Percentiles rank a stretch among this genome's conserved stretches.
These are phyloP conservation scores for Blastobotrys indianensis DNA, from an alignment of 1,139 yeast genomes.

Conservation along the genomic window DNA sequence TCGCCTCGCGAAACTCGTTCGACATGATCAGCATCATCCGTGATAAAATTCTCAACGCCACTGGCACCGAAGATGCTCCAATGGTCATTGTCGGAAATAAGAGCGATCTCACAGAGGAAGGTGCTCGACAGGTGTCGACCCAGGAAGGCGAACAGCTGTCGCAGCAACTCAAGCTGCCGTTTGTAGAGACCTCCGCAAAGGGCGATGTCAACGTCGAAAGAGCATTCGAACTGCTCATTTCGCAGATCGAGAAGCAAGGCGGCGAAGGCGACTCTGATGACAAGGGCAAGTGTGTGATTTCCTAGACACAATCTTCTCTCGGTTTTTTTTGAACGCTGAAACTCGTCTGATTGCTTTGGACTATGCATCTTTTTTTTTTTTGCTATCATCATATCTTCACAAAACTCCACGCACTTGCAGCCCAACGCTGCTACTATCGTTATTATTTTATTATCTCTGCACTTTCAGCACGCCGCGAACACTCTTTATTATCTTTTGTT, in stretches of 20 bases:
- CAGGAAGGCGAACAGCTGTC: slow-evolving; percentile 65
- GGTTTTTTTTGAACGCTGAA: neutral
- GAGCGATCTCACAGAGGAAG: slow-evolving; percentile 57
- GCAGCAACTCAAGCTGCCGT: slow-evolving; percentile 53
- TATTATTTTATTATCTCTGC: too few species aligned
- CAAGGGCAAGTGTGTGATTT: slow-evolving; percentile 32
- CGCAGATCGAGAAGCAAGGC: slow-evolving; percentile 60
- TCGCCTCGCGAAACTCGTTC: slow-evolving; percentile 72
- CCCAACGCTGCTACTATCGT: too few species aligned
- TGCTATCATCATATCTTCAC: neutral
- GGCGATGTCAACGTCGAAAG: slow-evolving; percentile 58
- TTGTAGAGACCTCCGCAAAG: slow-evolving; percentile 81
- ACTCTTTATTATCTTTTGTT: neutral
- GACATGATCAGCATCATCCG: slow-evolving; percentile 72
- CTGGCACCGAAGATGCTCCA: slow-evolving; percentile 70
- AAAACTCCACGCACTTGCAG: neutral
- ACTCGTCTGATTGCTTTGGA: neutral
- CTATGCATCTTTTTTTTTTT: neutral
- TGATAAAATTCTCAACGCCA: slow-evolving; percentile 74
- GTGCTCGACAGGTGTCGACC: slow-evolving; percentile 51
- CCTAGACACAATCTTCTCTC: too few species aligned
- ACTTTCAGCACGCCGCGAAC: neutral
- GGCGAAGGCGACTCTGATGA: slow-evolving; percentile 38
- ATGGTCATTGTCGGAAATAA: slow-evolving; percentile 83
- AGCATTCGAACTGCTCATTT: slow-evolving; percentile 62